Conservation (phyloP, 768 basidiomycete genomes). For the Suillus ampliporus region DNA sequence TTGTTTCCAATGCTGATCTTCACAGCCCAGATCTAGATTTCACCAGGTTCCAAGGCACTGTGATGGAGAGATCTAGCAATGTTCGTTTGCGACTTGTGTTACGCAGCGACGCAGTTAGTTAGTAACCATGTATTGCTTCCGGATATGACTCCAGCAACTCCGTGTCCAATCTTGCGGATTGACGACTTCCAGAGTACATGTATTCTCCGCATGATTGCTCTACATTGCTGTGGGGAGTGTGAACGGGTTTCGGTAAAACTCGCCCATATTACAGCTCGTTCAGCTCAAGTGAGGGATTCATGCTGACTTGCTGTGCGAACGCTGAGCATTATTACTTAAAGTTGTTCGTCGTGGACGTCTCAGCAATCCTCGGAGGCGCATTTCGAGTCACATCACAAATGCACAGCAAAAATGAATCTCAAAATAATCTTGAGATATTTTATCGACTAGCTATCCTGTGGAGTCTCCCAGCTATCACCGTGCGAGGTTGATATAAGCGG, state of each 20-base stretch:
- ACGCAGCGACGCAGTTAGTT: neutral
- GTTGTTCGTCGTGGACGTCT: neutral
- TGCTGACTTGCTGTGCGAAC: constrained; percentile 3
- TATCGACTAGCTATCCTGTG: constrained; percentile 4
- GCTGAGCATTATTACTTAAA: neutral
- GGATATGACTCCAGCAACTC: neutral
- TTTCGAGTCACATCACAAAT: constrained; percentile 1
- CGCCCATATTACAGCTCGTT: neutral
- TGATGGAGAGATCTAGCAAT: constrained; percentile 5
- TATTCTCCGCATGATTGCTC: constrained; percentile 4
- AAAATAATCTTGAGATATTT: neutral
- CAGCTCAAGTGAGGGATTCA: neutral
- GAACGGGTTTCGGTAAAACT: neutral
- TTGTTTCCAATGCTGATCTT: constrained; percentile 19
- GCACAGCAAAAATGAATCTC: neutral
- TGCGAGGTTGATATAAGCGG: neutral
- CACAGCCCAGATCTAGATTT: constrained; percentile 9
- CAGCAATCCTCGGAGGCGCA: neutral
- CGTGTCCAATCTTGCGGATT: neutral
- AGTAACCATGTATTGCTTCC: constrained; percentile 2
- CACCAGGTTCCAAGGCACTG: neutral
- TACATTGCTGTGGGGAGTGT: constrained; percentile 4
- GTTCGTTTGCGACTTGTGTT: constrained; percentile 4
- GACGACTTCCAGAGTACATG: neutral
- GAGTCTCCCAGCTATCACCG: constrained; percentile 9